Evolutionary conservation across 257 asterid genomes (phyloP).

Genomic region (Gentiana straminea): DNA sequence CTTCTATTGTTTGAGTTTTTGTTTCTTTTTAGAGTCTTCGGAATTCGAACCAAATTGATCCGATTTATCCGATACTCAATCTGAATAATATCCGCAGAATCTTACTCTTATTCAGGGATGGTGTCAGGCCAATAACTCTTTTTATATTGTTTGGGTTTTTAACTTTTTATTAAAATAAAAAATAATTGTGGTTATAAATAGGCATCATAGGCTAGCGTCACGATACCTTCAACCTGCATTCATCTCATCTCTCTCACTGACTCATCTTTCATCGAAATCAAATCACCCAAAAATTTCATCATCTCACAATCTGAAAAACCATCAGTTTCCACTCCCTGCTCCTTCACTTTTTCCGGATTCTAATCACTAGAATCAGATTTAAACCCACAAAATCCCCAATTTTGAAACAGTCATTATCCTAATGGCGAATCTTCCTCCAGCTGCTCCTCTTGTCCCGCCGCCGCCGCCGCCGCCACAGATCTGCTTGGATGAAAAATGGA

Average conservation of each 20-base stretch:
- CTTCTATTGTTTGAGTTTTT: too few relatives aligned
- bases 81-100: too few relatives aligned
- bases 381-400: too few relatives aligned
- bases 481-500: slow-evolving; percentile 27
- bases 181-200: slow-evolving; percentile 26
- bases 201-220: slow-evolving; percentile 17
- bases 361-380: too few relatives aligned
- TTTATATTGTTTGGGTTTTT: too few relatives aligned
- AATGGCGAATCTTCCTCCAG: slow-evolving; percentile 11
- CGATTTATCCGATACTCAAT: too few relatives aligned
- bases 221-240: background rate
- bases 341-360: background rate
- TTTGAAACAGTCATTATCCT: background rate
- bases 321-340: background rate
- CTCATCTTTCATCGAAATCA: slow-evolving; percentile 8
- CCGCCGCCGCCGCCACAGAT: slow-evolving; percentile 18
- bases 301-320: background rate
- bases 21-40: too few relatives aligned
- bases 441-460: slow-evolving; percentile 4
- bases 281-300: background rate
- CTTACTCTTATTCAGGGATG: too few relatives aligned
- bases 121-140: too few relatives aligned
- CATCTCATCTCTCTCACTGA: slow-evolving; percentile 3
- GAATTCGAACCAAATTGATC: too few relatives aligned
- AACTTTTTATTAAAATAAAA: too few relatives aligned